Conservation (phyloP, 495 filamentous ascomycete genomes). For the Penicillium riverlandense region DNA sequence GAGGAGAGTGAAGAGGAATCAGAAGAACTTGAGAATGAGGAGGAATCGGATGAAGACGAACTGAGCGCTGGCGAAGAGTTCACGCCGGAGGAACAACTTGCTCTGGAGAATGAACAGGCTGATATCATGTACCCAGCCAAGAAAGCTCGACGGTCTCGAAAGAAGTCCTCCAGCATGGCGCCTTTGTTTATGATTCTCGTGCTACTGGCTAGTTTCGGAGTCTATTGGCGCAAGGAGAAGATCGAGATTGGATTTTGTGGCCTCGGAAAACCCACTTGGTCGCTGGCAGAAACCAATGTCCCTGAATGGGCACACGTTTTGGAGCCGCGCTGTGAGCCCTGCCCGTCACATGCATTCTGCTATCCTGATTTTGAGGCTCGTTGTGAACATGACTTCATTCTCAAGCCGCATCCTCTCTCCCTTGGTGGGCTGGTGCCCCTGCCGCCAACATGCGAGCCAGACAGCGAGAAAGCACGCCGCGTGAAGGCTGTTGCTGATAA, state of each 20-base stretch:
- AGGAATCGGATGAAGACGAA: constrained; percentile 28
- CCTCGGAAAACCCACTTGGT: constrained; percentile 59
- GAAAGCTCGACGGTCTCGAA: too few species aligned
- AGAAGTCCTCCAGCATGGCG: constrained; percentile 30
- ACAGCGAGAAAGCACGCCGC: constrained; percentile 82
- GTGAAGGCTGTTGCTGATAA: constrained; percentile 83
- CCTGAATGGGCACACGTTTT: constrained; percentile 61
- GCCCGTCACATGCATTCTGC: constrained; percentile 86
- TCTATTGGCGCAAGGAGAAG: constrained; percentile 91
- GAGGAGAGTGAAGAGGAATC: constrained; percentile 28
- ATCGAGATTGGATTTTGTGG: constrained; percentile 91
- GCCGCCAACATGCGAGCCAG: constrained; percentile 89
- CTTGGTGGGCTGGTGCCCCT: constrained; percentile 76
- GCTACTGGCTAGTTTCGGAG: constrained; percentile 62
- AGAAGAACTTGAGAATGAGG: constrained; percentile 32
- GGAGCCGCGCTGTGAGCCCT: constrained; percentile 83
- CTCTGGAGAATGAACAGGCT: constrained; percentile 52
- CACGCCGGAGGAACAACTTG: constrained; percentile 80
- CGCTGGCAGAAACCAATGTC: constrained; percentile 43
- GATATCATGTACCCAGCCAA: constrained; percentile 15
- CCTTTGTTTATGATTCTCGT: constrained; percentile 60
- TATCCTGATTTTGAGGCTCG: constrained; percentile 65
- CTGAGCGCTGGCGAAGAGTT: constrained; percentile 80
- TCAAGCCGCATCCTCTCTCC: constrained; percentile 76
- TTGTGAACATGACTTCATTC: constrained; percentile 83